Base-by-base conservation (phyloP, 2,329 filamentous ascomycete species). In the Colletotrichum sp. region DNA sequence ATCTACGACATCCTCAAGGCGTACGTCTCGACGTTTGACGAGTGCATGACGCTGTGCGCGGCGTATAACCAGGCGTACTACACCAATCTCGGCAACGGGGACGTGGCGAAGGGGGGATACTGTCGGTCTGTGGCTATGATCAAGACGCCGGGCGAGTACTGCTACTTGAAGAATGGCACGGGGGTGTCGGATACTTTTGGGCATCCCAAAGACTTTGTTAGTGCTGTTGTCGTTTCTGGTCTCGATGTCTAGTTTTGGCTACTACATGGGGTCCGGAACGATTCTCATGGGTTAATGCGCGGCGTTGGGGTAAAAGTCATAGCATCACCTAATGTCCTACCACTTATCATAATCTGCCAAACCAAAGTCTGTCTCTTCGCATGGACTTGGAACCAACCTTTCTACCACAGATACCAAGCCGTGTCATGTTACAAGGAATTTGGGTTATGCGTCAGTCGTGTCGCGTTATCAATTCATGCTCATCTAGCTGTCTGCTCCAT, bases 91-190 rank as follows among this genome's bases (percentile, higher is more conserved):
- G 38, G 16, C 43, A 52, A 32, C 26, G 74, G 69, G 32, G 38
- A 18, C 6, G 63, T 76, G 12, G 48, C 26, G 9, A 26, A 21
- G 18, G 65, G 63, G 15, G 78, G 77, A 6, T 68, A 70, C 8
- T 78, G 78, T 18, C 66, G 72, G 32, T 77, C 75, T 36, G 77
- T 78, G 28, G 65, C 73, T n/a, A 75, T 80, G 67, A 74, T 78
- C 26, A 79, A 79, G 71, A 57, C 18, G 12, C 38, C 71, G 2
- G 78, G 78, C 7, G 78, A 77, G 60, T 79, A 77, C 18, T 79
- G 79, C 71, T 80, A 79, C 28, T 60, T 79, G 30, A 79, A 80
- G 72, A 79, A 80, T 36, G 77, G 69, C 5, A 80, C 78, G 16
- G 77, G 77, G 6, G 72, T 55, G 18, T 74, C 75, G 43, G 67